Conservation (phyloP, 164 flowering plant genomes). For the Paratinospora sagittata region DNA sequence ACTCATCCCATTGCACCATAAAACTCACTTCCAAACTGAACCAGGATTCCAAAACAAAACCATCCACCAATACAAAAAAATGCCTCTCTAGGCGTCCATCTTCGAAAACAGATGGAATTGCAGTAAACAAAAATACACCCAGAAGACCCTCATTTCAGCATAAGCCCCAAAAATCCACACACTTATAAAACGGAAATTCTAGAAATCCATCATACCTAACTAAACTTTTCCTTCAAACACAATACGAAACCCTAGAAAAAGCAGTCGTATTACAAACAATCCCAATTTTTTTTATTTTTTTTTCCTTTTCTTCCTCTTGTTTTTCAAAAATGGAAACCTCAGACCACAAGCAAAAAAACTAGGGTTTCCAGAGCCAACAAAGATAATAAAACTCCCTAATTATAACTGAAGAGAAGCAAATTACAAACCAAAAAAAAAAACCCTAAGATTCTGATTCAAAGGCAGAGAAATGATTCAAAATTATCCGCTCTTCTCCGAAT, state of each 20-base stretch:
- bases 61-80: background rate
- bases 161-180: constrained; percentile 3
- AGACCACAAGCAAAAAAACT: background rate
- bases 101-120: constrained; percentile 28
- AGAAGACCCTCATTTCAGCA: constrained; percentile 35
- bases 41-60: background rate
- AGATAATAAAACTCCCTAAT: background rate
- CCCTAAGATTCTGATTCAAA: background rate
- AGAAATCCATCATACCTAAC: too few species aligned
- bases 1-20: too few species aligned
- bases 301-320: background rate
- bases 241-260: constrained; percentile 14
- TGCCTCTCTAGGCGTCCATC: constrained; percentile 34
- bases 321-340: background rate
- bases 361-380: background rate
- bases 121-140: constrained; percentile 19
- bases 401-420: too few species aligned
- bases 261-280: background rate
- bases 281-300: background rate
- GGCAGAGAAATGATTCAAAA: background rate
- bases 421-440: background rate
- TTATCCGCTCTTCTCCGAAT: background rate
- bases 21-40: background rate
- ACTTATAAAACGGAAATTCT: background rate
- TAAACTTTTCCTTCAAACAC: constrained; percentile 11